phyloP scores from a whole-genome alignment of 2,329 filamentous ascomycete genomes.

The Ceratocystis eucalypticola region DNA sequence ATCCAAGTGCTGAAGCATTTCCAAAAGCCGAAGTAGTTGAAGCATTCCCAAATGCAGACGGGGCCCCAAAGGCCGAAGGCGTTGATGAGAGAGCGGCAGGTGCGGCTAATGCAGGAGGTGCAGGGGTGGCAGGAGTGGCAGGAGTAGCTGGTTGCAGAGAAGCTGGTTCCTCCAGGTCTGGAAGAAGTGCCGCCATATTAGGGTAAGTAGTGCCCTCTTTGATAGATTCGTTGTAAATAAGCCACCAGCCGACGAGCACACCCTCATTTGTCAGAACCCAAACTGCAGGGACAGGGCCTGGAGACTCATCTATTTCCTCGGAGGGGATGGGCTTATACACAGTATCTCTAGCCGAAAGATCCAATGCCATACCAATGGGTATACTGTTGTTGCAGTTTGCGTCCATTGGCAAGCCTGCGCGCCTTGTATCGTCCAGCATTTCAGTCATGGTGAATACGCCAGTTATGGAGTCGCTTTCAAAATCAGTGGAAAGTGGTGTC shows the following conservation, averaged over 20 bases:
- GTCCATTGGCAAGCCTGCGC: conserved; percentile 62
- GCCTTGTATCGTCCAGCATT: conserved; percentile 57
- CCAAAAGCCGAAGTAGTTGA: conserved; percentile 21
- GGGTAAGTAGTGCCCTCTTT: conserved; percentile 59
- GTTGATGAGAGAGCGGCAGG: conserved; percentile 26
- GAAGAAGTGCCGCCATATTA: conserved; percentile 44
- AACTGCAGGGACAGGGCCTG: conserved; percentile 67
- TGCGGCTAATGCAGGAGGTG: conserved; percentile 23
- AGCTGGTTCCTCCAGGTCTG: conserved; percentile 23
- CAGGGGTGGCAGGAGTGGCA: conserved; percentile 19
- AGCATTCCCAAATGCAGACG: conserved; percentile 21
- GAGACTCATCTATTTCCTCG: conserved; percentile 63
- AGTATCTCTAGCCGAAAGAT: conserved; percentile 70
- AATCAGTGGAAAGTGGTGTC: conserved; percentile 48
- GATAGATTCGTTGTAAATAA: conserved; percentile 80
- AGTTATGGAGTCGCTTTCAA: conserved; percentile 44
- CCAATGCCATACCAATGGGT: conserved; percentile 65
- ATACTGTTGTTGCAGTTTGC: conserved; percentile 52
- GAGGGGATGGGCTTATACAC: conserved; percentile 64
- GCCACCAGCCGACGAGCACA: conserved; percentile 74
- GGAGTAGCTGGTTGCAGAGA: conserved; percentile 24
- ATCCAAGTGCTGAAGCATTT: conserved; percentile 11
- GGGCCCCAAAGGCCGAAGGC: conserved; percentile 25
- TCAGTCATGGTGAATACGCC: conserved; percentile 62
- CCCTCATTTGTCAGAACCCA: conserved; percentile 84